A percentile compares a stretch with the other conserved stretches of the same genome.
phyloP scores from a whole-genome alignment of 2,329 filamentous ascomycete species.

The Cladophialophora yegresii region DNA sequence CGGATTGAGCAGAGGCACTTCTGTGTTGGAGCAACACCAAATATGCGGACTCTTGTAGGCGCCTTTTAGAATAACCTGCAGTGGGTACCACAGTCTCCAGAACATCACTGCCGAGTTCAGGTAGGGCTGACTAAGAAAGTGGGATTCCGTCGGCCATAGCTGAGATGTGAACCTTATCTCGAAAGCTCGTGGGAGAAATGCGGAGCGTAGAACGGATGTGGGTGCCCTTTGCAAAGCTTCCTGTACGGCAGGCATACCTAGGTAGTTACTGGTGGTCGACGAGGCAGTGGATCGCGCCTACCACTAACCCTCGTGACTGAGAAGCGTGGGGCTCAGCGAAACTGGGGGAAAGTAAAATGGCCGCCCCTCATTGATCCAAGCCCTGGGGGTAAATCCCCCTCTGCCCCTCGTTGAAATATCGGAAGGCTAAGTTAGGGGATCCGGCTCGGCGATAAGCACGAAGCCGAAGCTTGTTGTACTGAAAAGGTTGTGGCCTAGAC shows the following conservation, averaged over 20 bases:
- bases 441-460: slow-evolving; percentile 1
- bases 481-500: background rate
- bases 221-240: background rate
- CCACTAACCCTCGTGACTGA: background rate
- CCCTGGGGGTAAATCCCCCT: background rate
- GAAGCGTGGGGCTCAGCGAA: background rate
- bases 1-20: background rate
- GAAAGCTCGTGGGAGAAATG: background rate
- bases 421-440: background rate
- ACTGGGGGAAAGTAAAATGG: background rate
- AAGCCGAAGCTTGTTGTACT: background rate
- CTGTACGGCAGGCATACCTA: too few relatives aligned
- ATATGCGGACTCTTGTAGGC: background rate
- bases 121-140: background rate
- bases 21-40: background rate
- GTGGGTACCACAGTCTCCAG: background rate
- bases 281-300: background rate
- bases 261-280: too few relatives aligned
- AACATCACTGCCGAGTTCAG: background rate
- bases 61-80: background rate
- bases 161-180: background rate
- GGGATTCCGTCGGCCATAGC: background rate
- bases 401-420: background rate
- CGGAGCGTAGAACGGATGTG: background rate
- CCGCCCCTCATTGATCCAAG: background rate